Conservation (phyloP, 2,329 filamentous ascomycete genomes). For the Rhynchosporium agropyri region DNA sequence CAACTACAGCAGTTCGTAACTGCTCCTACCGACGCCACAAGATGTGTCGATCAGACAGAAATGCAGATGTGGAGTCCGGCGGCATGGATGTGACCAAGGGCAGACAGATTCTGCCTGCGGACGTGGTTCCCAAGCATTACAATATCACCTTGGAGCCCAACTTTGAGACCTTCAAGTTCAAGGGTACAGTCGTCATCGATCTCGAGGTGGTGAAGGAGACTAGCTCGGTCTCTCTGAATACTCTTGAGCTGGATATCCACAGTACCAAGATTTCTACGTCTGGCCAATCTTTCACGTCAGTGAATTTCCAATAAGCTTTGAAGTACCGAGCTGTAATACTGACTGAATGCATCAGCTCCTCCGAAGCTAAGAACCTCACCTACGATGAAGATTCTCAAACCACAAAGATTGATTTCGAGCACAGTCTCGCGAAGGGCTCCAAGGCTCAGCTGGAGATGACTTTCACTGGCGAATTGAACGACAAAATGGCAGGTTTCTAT, state of each 20-base stretch:
- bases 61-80: slow-evolving; percentile 51
- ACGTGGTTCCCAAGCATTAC: slow-evolving; percentile 92
- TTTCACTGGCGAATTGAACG: slow-evolving; percentile 81
- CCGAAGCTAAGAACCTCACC: slow-evolving; percentile 58
- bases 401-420: slow-evolving; percentile 77
- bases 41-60: slow-evolving; percentile 69
- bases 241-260: slow-evolving; percentile 82
- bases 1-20: slow-evolving; percentile 49
- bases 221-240: slow-evolving; percentile 84
- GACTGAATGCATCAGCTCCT: slow-evolving; percentile 53
- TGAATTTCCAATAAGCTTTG: slow-evolving; percentile 19
- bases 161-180: slow-evolving; percentile 83
- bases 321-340: slow-evolving; percentile 17
- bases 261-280: slow-evolving; percentile 68
- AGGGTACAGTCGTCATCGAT: slow-evolving; percentile 83
- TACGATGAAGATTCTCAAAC: slow-evolving; percentile 81
- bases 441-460: slow-evolving; percentile 78
- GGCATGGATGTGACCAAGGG: slow-evolving; percentile 63
- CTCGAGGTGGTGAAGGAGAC: slow-evolving; percentile 85
- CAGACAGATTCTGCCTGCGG: slow-evolving; percentile 85
- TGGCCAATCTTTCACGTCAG: slow-evolving; percentile 49
- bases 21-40: slow-evolving; percentile 74
- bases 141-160: slow-evolving; percentile 89
- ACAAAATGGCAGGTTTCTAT: slow-evolving; percentile 98
- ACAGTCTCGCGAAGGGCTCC: slow-evolving; percentile 70